Evolutionary conservation across 1,139 yeast genomes (phyloP).

Genomic region (Candida albicans): DNA sequence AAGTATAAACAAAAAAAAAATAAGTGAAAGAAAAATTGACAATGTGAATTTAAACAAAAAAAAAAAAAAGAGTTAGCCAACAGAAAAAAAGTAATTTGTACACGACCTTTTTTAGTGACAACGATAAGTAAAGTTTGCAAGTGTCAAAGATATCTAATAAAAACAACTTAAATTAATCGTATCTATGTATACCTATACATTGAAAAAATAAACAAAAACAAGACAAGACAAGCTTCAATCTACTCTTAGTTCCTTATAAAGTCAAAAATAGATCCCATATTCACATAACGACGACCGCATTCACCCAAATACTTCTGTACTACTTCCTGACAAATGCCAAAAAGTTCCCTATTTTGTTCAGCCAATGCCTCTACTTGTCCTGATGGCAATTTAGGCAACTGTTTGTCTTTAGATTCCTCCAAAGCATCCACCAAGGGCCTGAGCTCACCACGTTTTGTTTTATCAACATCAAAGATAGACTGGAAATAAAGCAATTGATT

Average conservation of each 20-base stretch:
- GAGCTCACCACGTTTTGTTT: slow-evolving; percentile 59
- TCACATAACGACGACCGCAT: slow-evolving; percentile 90
- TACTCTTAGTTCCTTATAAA: slow-evolving; percentile 33
- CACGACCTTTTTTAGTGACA: neutral
- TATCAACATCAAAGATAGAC: slow-evolving; percentile 79
- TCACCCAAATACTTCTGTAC: slow-evolving; percentile 74
- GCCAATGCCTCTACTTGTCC: slow-evolving; percentile 72
- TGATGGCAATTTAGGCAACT: slow-evolving; percentile 40
- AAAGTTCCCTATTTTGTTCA: slow-evolving; percentile 73
- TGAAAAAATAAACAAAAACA: no score
- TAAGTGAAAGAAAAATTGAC: neutral
- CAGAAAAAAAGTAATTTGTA: neutral
- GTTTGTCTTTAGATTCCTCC: slow-evolving; percentile 20
- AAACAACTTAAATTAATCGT: no score
- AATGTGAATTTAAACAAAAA: neutral
- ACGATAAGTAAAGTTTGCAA: no score
- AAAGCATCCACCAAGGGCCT: slow-evolving; percentile 45
- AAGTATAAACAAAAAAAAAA: neutral
- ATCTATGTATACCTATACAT: neutral
- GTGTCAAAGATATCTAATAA: neutral
- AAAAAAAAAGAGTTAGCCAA: neutral
- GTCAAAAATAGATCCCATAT: slow-evolving; percentile 79
- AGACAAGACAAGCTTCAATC: neutral
- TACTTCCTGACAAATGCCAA: slow-evolving; percentile 58
- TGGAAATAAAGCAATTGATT: slow-evolving; percentile 82